Percentiles rank a stretch among this genome's conserved stretches.
Evolutionary conservation across 306 rosid species (phyloP).

Genomic region (Quercus variabilis): DNA sequence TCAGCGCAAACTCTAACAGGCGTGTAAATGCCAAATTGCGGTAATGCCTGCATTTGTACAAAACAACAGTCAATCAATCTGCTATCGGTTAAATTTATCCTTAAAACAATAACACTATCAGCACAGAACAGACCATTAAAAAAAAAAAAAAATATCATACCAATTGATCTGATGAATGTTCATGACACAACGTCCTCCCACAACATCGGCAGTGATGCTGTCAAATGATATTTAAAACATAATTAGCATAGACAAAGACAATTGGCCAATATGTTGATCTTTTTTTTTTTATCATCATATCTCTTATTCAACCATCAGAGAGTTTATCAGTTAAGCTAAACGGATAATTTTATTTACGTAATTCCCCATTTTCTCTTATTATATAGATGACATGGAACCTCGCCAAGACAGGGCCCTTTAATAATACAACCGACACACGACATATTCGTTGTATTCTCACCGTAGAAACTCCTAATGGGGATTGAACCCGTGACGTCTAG

Average conservation of each 20-base stretch:
- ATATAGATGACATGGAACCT: too few species aligned
- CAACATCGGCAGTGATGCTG: constrained; percentile 97
- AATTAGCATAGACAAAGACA: too few species aligned
- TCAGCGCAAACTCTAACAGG: constrained; percentile 84
- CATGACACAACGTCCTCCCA: constrained; percentile 89
- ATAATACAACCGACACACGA: too few species aligned
- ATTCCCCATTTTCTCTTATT: too few species aligned
- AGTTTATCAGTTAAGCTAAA: accelerated
- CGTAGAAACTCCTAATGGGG: too few species aligned
- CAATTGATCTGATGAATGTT: constrained; percentile 86
- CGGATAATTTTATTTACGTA: accelerated
- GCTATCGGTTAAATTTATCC: neutral
- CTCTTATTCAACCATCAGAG: accelerated
- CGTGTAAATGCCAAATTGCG: constrained; percentile 77
- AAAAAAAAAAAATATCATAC: constrained; percentile 21
- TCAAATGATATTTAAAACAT: constrained; percentile 16
- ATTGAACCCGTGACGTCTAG: too few species aligned
- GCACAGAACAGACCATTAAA: neutral
- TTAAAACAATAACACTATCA: neutral
- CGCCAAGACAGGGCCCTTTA: too few species aligned
- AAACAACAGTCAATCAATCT: constrained; percentile 18
- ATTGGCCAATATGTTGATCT: too few species aligned
- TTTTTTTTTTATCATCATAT: too few species aligned
- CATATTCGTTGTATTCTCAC: too few species aligned
- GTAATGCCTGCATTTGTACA: constrained; percentile 60